Evolutionary conservation across 75 land plant genomes (phyloP).

Genomic region (Gnetum montanum): DNA sequence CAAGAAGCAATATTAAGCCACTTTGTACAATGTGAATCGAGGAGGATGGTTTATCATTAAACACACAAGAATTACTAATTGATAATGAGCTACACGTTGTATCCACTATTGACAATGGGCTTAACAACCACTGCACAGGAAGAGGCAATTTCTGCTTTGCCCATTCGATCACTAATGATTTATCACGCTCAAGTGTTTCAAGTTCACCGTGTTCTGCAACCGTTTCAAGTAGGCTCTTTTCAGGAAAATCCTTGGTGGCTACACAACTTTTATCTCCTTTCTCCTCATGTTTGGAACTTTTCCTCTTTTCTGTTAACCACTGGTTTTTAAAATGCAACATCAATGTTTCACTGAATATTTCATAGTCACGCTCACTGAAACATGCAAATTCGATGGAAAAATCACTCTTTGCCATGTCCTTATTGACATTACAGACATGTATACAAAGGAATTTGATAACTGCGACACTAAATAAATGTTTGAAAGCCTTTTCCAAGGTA

Average conservation of each 20-base stretch:
- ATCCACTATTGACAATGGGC: conserved; percentile 48
- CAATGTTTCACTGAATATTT: conserved; percentile 31
- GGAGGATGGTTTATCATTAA: conserved; percentile 9
- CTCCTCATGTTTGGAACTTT: conserved; percentile 2
- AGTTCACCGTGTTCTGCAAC: conserved; percentile 47
- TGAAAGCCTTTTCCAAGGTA: conserved; percentile 32
- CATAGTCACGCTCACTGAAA: conserved; percentile 25
- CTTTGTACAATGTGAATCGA: conserved; percentile 38
- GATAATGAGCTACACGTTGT: neutral
- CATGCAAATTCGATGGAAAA: conserved; percentile 4
- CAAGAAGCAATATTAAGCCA: conserved; percentile 69
- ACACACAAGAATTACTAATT: neutral
- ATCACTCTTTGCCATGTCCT: conserved; percentile 3
- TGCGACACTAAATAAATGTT: conserved; percentile 26
- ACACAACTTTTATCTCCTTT: neutral
- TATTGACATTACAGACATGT: conserved; percentile 12
- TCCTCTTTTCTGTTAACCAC: conserved; percentile 63
- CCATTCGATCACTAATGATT: conserved; percentile 55
- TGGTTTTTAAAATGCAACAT: conserved; percentile 40
- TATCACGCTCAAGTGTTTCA: neutral
- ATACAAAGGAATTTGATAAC: conserved; percentile 25
- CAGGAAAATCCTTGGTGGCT: conserved; percentile 6
- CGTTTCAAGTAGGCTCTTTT: conserved; percentile 32
- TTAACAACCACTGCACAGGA: conserved; percentile 87
- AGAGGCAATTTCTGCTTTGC: conserved; percentile 76